These are phyloP conservation scores for Pulveroboletus sp. DNA, from an alignment of 768 basidiomycete genomes.

Conservation along the genomic window DNA sequence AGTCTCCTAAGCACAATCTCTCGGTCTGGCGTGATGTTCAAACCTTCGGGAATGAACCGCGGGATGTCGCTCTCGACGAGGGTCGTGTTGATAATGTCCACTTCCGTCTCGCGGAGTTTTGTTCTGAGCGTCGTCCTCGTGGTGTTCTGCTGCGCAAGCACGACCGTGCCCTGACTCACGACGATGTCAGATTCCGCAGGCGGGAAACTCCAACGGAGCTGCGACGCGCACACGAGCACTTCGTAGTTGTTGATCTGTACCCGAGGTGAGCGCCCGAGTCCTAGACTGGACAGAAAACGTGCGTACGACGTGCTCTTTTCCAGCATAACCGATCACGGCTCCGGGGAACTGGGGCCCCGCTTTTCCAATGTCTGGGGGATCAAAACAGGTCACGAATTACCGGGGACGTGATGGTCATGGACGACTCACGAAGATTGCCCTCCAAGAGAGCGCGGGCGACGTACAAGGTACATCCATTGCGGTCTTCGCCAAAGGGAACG, in stretches of 20 bases:
- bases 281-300: background rate
- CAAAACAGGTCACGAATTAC: background rate
- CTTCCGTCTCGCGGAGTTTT: conserved; percentile 4
- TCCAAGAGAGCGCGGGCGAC: conserved; percentile 32
- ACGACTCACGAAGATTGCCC: conserved; percentile 28
- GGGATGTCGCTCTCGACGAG: conserved; percentile 28
- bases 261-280: background rate
- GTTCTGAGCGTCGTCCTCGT: background rate
- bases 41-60: conserved; percentile 19
- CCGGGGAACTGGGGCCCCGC: conserved; percentile 31
- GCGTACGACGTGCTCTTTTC: conserved; percentile 33
- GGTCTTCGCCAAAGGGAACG: conserved; percentile 32
- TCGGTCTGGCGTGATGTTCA: conserved; percentile 13
- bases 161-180: conserved; percentile 28
- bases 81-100: conserved; percentile 24
- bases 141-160: conserved; percentile 26
- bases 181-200: conserved; percentile 3
- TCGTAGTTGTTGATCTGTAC: conserved; percentile 31
- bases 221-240: conserved; percentile 35
- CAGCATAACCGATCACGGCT: conserved; percentile 32
- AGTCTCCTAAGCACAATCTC: conserved; percentile 22
- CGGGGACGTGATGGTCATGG: background rate
- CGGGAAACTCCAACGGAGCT: conserved; percentile 32
- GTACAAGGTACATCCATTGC: conserved; percentile 26
- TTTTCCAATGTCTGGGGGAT: conserved; percentile 32